Evolutionary conservation across 2,329 filamentous ascomycete species (phyloP).

Genomic region (Orbilia quercus): DNA sequence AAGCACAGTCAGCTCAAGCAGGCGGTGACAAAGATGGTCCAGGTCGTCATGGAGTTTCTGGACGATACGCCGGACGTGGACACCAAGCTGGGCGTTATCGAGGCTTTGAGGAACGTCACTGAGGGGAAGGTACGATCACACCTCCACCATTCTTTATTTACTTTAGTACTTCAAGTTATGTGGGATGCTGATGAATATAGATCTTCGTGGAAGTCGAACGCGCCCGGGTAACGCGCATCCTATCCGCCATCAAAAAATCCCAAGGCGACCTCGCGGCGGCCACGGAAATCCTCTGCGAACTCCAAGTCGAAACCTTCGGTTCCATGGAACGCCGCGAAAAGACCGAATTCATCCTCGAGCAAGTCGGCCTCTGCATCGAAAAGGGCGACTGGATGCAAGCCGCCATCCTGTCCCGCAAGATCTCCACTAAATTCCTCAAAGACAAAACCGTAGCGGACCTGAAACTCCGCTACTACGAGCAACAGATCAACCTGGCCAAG

Average conservation of each 20-base stretch:
- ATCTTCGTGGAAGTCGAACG: conserved; percentile 99
- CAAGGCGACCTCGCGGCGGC: conserved; percentile 92
- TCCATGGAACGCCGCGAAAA: conserved; percentile 98
- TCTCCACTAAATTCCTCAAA: conserved; percentile 91
- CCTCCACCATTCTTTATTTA: no score
- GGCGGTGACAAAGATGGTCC: conserved; percentile 98
- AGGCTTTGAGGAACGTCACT: conserved; percentile 93
- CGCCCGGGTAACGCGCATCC: conserved; percentile 90
- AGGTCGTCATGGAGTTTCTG: conserved; percentile 91
- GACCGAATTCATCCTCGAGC: conserved; percentile 97
- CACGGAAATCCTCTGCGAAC: conserved; percentile 91
- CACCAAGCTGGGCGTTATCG: conserved; percentile 91
- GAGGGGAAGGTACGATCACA: conserved; percentile 92
- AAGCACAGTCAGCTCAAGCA: conserved; percentile 99
- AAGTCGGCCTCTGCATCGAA: conserved; percentile 94
- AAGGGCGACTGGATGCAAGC: conserved; percentile 96
- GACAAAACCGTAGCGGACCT: conserved; percentile 92
- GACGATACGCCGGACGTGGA: conserved; percentile 85
- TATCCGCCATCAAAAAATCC: conserved; percentile 96
- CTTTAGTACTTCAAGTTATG: no score
- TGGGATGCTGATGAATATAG: conserved; percentile 63
- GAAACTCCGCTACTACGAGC: conserved; percentile 95
- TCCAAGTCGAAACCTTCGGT: conserved; percentile 98
- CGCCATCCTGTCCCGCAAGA: conserved; percentile 92
- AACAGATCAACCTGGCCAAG: conserved; percentile 94